Percentiles rank a stretch among this genome's conserved stretches.
Conservation (phyloP, 306 rosid genomes). For the Glycine soja region DNA sequence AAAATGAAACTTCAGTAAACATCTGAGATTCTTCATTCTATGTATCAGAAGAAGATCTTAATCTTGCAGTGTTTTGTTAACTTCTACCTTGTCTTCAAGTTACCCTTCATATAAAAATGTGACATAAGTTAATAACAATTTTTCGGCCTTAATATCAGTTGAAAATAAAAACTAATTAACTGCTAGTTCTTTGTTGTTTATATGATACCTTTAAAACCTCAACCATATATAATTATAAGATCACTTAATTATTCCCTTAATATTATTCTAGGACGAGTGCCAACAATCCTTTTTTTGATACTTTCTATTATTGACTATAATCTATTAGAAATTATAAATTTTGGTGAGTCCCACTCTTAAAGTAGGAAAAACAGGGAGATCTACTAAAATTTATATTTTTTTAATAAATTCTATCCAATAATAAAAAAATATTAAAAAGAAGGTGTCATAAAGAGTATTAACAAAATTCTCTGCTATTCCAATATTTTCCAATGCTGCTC, state of each 20-base stretch:
- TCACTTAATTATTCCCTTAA: background rate
- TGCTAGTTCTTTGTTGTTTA: background rate
- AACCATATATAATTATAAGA: background rate
- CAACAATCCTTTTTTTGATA: too few relatives aligned
- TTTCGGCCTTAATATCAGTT: background rate
- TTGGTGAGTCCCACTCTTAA: too few relatives aligned
- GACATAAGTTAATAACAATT: background rate
- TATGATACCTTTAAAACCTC: background rate
- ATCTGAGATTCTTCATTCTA: slow-evolving; percentile 19
- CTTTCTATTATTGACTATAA: too few relatives aligned
- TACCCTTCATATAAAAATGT: background rate
- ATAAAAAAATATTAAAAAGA: too few relatives aligned
- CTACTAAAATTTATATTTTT: too few relatives aligned
- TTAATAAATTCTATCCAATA: too few relatives aligned
- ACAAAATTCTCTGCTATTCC: background rate
- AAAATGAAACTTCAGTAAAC: slow-evolving; percentile 27
- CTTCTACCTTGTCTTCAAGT: slow-evolving; percentile 9
- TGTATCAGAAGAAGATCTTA: slow-evolving; percentile 13
- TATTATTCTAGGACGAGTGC: background rate
- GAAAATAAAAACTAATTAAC: background rate
- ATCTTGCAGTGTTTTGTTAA: slow-evolving; percentile 25
- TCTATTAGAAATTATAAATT: too few relatives aligned
- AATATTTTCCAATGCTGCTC: background rate
- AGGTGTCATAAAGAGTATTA: too few relatives aligned
- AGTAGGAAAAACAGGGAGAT: too few relatives aligned